These are phyloP conservation scores for Vigna mungo DNA, from an alignment of 306 rosid species.

Conservation along the genomic window DNA sequence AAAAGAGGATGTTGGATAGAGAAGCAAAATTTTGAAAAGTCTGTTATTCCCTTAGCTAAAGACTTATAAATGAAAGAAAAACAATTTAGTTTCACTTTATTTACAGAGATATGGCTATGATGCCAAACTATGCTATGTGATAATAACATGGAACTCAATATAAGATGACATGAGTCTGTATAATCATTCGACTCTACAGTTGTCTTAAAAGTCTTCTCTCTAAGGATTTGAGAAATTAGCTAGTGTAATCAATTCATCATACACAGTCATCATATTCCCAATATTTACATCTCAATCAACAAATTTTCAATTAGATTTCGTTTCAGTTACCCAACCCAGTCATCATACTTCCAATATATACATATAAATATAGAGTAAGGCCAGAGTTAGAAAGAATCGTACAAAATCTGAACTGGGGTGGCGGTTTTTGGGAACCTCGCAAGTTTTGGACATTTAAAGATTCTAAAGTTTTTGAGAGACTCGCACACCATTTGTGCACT, in stretches of 20 bases:
- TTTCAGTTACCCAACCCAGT: slow-evolving; percentile 1
- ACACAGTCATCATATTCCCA: background rate
- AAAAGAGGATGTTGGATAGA: background rate
- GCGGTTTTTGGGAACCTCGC: slow-evolving; percentile 4
- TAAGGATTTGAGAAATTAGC: background rate
- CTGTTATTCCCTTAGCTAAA: background rate
- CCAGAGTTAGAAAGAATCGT: slow-evolving; percentile 11
- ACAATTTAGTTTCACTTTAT: background rate
- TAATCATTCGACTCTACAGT: background rate
- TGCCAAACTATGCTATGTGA: background rate
- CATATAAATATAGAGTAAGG: slow-evolving; percentile 13
- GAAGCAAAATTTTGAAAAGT: background rate
- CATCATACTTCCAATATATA: no score
- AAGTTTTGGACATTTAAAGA: slow-evolving; percentile 35
- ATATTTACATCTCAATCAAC: slow-evolving; percentile 11
- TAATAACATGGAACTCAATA: background rate
- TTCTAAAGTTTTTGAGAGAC: slow-evolving; percentile 22
- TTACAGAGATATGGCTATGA: background rate
- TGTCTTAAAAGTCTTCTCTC: background rate
- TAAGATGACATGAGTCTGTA: background rate
- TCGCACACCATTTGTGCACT: slow-evolving; percentile 28
- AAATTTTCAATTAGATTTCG: slow-evolving; percentile 14
- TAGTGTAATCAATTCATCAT: background rate
- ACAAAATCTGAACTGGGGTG: slow-evolving; percentile 21
- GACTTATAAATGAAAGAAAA: background rate